Base-by-base conservation (phyloP, 176 grass and related monocot species). In the Calamus simplicifolius region DNA sequence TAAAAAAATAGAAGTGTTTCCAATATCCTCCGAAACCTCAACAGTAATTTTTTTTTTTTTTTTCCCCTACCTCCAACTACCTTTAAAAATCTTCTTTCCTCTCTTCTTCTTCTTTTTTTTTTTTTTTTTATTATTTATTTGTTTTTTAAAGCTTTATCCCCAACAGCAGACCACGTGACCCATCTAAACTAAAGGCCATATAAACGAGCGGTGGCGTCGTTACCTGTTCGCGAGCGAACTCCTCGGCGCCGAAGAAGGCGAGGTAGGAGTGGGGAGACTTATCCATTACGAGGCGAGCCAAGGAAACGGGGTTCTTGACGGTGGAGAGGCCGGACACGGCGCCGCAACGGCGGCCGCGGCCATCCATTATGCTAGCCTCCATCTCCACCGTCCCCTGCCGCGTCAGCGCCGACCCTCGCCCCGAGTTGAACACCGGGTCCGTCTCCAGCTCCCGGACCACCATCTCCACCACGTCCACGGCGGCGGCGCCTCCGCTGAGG, bases 321-420 rank as follows among this genome's bases (percentile, higher is more conserved):
- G 65, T 68, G 28, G 52, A 55, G 27, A 68, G 10, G 16, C 65
- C 65, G 51, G 65, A 68, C 28, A 68, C 65, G 65, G 65, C 51
- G 5, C 65, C 65, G 18, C 65, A 68, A 18, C 52, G 65, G 65
- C 52, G 65, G 65, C 65, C 65, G 28, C 10, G 65, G n/a, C 65
- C 65, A 52, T 68, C 65, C 65, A 68, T 68, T 27, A 68, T 68
- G 65, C 65, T 68, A 28, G 65, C 51, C 65, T 68, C 65, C 65
- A 68, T 68, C 65, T 68, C 65, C 18, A 68, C 65, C 12, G 65
- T 68, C 3, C 65, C 65, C 51, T 16, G 29, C 27, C 65, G 17
- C 4, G 65, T 68, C 27, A 68, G 65, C 28, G 65, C 65, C 52
- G 65, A 68, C 51, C 65, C 65, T 3, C 65, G 65, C 10, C 65